Evolutionary conservation across 805 yeast species (phyloP).

Genomic region (Saturnispora halmiae): DNA sequence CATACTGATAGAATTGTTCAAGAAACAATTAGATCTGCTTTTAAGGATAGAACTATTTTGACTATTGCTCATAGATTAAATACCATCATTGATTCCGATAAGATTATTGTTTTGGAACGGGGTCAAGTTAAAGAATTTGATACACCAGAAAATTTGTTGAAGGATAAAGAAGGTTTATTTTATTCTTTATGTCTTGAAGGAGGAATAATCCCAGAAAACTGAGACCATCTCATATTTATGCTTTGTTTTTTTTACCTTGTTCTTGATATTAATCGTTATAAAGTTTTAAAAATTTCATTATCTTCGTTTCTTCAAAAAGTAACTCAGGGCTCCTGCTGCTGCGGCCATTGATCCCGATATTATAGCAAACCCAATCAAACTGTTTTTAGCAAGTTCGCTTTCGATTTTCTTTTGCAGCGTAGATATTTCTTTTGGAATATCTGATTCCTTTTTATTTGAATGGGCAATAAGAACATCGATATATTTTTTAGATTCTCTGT

Average conservation of each 20-base stretch:
- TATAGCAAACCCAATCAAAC: constrained; percentile 79
- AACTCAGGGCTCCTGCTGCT: constrained; percentile 45
- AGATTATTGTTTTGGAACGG: constrained; percentile 64
- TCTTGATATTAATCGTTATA: no score
- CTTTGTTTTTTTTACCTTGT: no score
- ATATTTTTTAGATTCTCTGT: constrained; percentile 74
- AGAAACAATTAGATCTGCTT: constrained; percentile 67
- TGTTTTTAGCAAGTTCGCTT: constrained; percentile 77
- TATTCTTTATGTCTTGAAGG: constrained; percentile 77
- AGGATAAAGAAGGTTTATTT: constrained; percentile 59
- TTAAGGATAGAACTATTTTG: constrained; percentile 66
- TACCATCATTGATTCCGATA: constrained; percentile 74
- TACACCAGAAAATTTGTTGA: constrained; percentile 56
- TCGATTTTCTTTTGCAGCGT: constrained; percentile 65
- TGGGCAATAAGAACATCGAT: constrained; percentile 73
- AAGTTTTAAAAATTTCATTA: background rate
- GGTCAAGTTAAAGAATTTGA: constrained; percentile 75
- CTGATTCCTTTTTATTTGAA: constrained; percentile 76
- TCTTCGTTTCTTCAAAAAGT: constrained; percentile 5
- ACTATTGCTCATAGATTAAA: constrained; percentile 82
- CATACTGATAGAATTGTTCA: constrained; percentile 73
- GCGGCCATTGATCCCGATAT: constrained; percentile 81
- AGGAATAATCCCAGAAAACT: constrained; percentile 34
- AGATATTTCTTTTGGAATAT: constrained; percentile 1
- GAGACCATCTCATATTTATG: no score